Conservation (phyloP, 805 yeast species). For the Metschnikowia chrysomelidarum region DNA sequence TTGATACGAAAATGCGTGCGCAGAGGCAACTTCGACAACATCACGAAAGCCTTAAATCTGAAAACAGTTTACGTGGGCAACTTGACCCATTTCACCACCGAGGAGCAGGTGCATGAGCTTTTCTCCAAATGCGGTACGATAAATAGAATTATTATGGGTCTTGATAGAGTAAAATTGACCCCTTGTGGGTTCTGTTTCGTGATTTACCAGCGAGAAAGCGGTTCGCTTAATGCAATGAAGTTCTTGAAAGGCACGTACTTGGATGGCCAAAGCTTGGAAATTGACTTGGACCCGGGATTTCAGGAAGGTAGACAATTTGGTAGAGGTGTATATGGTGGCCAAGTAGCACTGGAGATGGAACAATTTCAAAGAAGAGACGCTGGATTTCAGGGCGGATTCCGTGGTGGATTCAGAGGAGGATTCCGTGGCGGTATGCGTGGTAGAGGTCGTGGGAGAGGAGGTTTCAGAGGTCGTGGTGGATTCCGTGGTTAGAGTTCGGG, state of each 20-base stretch:
- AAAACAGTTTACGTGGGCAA: conserved; percentile 90
- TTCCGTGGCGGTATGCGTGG: conserved; percentile 47
- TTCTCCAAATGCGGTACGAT: conserved; percentile 81
- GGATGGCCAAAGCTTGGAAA: conserved; percentile 77
- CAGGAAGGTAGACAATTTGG: conserved; percentile 96
- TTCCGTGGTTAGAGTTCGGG: conserved; percentile 19
- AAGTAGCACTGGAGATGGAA: conserved; percentile 65
- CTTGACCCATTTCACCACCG: conserved; percentile 85
- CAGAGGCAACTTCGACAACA: conserved; percentile 51
- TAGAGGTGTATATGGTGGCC: conserved; percentile 91
- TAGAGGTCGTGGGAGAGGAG: conserved; percentile 33
- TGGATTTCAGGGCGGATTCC: conserved; percentile 15
- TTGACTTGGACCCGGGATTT: conserved; percentile 95
- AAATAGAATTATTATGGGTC: conserved; percentile 85
- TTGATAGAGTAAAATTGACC: conserved; percentile 83
- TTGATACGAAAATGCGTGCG: conserved; percentile 63
- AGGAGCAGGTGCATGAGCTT: conserved; percentile 88
- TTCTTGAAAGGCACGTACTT: conserved; percentile 78
- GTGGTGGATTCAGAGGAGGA: conserved; percentile 42
- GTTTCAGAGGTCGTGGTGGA: conserved; percentile 26
- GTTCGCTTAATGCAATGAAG: conserved; percentile 80
- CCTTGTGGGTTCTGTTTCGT: conserved; percentile 98
- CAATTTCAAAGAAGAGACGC: conserved; percentile 18
- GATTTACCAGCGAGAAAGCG: conserved; percentile 63
- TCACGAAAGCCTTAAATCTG: conserved; percentile 63